phyloP scores from a whole-genome alignment of 148 eudicot species.

The Spergularia bocconei region DNA sequence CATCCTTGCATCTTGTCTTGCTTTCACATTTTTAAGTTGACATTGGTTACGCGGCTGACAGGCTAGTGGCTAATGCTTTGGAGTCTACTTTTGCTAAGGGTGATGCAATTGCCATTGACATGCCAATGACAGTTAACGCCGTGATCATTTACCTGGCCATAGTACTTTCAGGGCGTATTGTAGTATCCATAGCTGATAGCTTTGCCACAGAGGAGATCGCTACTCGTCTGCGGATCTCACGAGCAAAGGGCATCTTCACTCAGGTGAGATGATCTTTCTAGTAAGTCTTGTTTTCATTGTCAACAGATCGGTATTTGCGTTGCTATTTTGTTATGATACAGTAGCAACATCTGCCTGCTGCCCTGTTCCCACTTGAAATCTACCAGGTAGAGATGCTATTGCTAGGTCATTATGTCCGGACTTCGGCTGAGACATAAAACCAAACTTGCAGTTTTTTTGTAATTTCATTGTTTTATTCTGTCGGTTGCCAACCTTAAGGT shows the following conservation, averaged over 20 bases:
- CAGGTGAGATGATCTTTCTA: constrained; percentile 62
- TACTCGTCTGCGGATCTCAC: constrained; percentile 74
- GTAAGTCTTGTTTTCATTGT: background rate
- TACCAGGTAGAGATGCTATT: background rate
- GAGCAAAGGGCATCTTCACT: constrained; percentile 84
- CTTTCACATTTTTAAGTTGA: background rate
- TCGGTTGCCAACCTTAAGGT: background rate
- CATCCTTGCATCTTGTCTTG: too few species aligned
- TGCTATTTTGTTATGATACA: too few species aligned
- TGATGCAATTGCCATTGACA: constrained; percentile 88
- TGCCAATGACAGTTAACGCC: constrained; percentile 90
- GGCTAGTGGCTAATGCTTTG: constrained; percentile 87
- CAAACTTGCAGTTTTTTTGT: background rate
- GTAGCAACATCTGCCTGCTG: background rate
- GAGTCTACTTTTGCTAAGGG: constrained; percentile 67
- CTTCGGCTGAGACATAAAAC: background rate
- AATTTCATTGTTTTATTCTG: background rate
- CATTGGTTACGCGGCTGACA: constrained; percentile 23
- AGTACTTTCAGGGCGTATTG: constrained; percentile 69
- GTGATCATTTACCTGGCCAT: constrained; percentile 86
- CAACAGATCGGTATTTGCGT: background rate
- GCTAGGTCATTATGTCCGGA: background rate
- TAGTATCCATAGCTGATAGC: constrained; percentile 92
- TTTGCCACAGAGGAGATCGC: constrained; percentile 87
- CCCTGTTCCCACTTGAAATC: background rate